A percentile compares a stretch with the other conserved stretches of the same genome.
Conservation (phyloP, 495 filamentous ascomycete species). For the Hypoxylon crocopeplum region DNA sequence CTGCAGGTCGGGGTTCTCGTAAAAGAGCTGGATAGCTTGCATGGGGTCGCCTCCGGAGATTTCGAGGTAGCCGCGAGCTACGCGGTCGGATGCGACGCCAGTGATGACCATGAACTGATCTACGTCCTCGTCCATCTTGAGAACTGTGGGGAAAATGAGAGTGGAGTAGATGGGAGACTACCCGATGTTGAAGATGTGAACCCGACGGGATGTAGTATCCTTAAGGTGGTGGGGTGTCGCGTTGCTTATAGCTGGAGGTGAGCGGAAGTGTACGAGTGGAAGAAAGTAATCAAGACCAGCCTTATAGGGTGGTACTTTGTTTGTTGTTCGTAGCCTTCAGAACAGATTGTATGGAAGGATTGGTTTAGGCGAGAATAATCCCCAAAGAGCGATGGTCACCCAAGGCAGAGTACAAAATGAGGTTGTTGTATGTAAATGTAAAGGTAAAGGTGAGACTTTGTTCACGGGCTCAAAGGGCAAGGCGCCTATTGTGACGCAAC, state of each 20-base stretch:
- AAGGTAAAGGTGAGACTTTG: neutral
- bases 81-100: slow-evolving; percentile 55
- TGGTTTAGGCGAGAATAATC: neutral
- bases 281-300: too few species aligned
- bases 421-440: neutral
- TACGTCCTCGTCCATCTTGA: slow-evolving; percentile 71
- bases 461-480: neutral
- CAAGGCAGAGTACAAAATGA: neutral
- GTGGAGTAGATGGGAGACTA: neutral
- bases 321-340: too few species aligned
- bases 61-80: slow-evolving; percentile 79
- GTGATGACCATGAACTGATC: slow-evolving; percentile 75
- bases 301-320: too few species aligned
- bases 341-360: neutral
- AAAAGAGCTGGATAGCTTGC: slow-evolving; percentile 89
- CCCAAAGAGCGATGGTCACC: neutral
- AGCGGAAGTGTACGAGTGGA: too few species aligned
- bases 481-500: slow-evolving; percentile 39
- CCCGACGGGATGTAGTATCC: neutral
- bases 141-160: neutral
- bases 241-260: too few species aligned
- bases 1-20: slow-evolving; percentile 75
- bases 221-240: too few species aligned
- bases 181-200: neutral
- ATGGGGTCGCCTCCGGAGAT: slow-evolving; percentile 81